Conservation (phyloP, 345 rosid genomes). For the Boechera retrofracta region DNA sequence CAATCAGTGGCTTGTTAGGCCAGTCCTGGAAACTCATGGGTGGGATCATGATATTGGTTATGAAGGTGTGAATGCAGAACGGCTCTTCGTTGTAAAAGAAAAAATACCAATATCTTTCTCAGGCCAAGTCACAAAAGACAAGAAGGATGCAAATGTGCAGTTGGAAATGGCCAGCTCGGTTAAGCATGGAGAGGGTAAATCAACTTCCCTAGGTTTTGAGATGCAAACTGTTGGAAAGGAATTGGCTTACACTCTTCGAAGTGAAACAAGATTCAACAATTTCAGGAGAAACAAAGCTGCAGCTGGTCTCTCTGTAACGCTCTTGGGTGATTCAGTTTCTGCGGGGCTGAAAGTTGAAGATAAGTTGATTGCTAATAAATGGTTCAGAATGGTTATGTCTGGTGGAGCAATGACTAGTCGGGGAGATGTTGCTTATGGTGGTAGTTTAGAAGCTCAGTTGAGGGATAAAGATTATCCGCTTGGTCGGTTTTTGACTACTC, state of each 20-base stretch:
- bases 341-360: conserved; percentile 89
- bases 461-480: conserved; percentile 86
- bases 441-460: conserved; percentile 86
- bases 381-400: conserved; percentile 70
- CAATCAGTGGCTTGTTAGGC: conserved; percentile 95
- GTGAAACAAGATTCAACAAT: conserved; percentile 75
- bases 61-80: conserved; percentile 89
- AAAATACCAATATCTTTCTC: conserved; percentile 81
- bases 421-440: conserved; percentile 90
- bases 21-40: conserved; percentile 95
- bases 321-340: conserved; percentile 77
- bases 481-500: conserved; percentile 72
- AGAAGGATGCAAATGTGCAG: conserved; percentile 89
- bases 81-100: conserved; percentile 74
- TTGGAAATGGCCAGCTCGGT: conserved; percentile 83
- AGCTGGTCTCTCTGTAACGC: conserved; percentile 84
- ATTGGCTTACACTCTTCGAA: conserved; percentile 76
- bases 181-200: conserved; percentile 84
- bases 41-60: conserved; percentile 99
- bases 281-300: conserved; percentile 80
- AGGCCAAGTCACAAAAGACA: conserved; percentile 89
- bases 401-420: conserved; percentile 91
- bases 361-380: conserved; percentile 66
- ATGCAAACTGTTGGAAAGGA: conserved; percentile 96
- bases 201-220: conserved; percentile 85